Base-by-base conservation (phyloP, 1,284 basidiomycete genomes). In the Malassezia japonica region DNA sequence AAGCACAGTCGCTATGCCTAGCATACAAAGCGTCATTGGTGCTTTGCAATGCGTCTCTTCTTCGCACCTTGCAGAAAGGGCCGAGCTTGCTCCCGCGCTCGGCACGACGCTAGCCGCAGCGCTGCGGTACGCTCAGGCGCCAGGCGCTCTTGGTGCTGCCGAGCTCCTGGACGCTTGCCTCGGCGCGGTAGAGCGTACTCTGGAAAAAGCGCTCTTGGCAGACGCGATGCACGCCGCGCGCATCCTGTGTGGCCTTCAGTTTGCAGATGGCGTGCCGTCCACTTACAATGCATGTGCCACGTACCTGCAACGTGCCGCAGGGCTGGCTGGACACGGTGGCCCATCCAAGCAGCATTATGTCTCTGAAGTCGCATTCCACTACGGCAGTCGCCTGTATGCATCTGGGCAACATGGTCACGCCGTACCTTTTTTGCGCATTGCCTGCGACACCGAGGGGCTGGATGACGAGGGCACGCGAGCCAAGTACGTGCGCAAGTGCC, bases 361-460 rank as follows among this genome's bases (percentile, higher is more conserved):
- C 25, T 68, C 71, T 3, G 67, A 53, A 9, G 61, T 64, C 4
- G 71, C 70, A 24, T 76, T 75, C 56, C 75, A 76, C 40, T 57
- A 69, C 39, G 76, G 67, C 6, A 70, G 67, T 15, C 63, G 62
- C 29, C 59, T 75, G 6, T 77, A 73, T 59, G 72, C 72, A 23
- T 64, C 62, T 1, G 52, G 53, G 10, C 60, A 59, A 16, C 56
- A 59, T 5, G 63, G 53, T 6, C 63, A 60, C 5, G 72, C 73
- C 0, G 51, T 62, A 7, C 60, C 47, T 0, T 67, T 75, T 31
- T 57, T 64, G 5, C 27, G 15, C 20, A 13, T 33, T 9, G 48
- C 55, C 1, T 37, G 44, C n/a, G 21, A 33, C 6, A 15, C 20
- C 6, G 28, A 8, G 18, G 35, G 12, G 35, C 3, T 16, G 35